Evolutionary conservation across 2,329 filamentous ascomycete genomes (phyloP), one percentile per base, ranked within the genome.

Genomic region (Colletotrichum sp.): DNA sequence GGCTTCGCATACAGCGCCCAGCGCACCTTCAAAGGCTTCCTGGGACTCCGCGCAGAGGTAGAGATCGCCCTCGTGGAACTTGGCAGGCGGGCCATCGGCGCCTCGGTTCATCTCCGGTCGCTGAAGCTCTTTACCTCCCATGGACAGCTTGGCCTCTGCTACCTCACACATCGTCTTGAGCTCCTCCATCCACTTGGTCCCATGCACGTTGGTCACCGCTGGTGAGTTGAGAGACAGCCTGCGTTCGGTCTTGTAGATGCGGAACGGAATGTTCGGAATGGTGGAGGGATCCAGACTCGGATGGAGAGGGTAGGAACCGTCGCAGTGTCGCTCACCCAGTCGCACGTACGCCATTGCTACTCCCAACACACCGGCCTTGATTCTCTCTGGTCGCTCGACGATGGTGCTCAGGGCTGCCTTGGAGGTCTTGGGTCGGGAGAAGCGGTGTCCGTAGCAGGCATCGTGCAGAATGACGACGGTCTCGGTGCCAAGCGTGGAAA

Each of bases 371-470:
- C 93, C 93, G 6, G 97, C 97, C 79, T 95, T 94, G 78, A 99
- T 93, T 75, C 97, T 90, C 86, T 99, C 97, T 1, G 97, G 97
- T 13, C 97, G 91, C 86, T 99, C 97, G 65, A 99, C 96, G 78
- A 99, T 98, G 72, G 93, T 94, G 80, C 88, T 92, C 2, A 99
- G 89, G 19, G 91, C 90, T 61, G 88, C 90, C 80, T 94, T 94
- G 27, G 92, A 93, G 1, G 95, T 94, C 80, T 94, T 93, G 6
- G 95, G 95, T 61, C 97, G 91, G 13, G 96, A 95, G 84, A 93
- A 99, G 27, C 96, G 93, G 86, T 99, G 97, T 29, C 96, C 96
- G 83, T 99, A 99, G 85, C 96, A 98, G 69, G 94, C 93, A 86
- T 99, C 97, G 81, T 99, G 96, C 3, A 99, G 87, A 34, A 99